Percentiles rank a stretch among this genome's conserved stretches.
Evolutionary conservation across 2,329 filamentous ascomycete species (phyloP).

Genomic region (Furcasterigmium sp.): DNA sequence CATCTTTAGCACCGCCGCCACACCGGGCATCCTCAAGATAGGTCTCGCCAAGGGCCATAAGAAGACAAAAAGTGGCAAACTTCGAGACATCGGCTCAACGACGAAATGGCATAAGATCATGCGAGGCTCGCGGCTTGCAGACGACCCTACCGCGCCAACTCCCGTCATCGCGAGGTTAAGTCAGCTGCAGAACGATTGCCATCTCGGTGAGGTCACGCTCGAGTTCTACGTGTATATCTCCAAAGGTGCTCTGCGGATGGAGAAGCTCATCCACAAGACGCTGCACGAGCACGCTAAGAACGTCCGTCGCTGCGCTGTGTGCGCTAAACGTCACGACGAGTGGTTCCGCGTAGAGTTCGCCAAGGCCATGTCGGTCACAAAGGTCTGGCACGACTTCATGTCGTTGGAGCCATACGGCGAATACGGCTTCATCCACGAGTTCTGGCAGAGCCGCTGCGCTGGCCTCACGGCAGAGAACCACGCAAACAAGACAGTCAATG

Average conservation of each 20-base stretch:
- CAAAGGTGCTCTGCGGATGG: background rate
- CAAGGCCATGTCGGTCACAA: background rate
- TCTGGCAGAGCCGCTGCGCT: background rate
- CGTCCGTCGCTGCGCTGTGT: background rate
- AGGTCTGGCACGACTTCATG: background rate
- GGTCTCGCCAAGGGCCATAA: background rate
- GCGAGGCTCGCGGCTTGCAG: background rate
- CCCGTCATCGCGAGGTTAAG: background rate
- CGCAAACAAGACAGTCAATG: background rate
- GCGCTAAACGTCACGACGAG: background rate
- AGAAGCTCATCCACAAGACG: background rate
- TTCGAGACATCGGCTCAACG: background rate
- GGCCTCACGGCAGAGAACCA: background rate
- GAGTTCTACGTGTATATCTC: background rate
- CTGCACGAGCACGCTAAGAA: background rate
- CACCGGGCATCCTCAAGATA: background rate
- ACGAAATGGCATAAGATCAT: background rate
- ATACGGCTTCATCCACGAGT: background rate
- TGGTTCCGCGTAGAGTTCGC: background rate
- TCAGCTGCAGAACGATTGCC: background rate
- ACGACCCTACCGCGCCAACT: background rate
- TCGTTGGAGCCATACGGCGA: background rate
- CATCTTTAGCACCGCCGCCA: background rate
- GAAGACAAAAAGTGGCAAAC: background rate
- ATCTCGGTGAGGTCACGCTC: background rate